Percentiles rank a stretch among this genome's conserved stretches.
phyloP scores from a whole-genome alignment of 176 grass and related monocot genomes.

The Ananas comosus region DNA sequence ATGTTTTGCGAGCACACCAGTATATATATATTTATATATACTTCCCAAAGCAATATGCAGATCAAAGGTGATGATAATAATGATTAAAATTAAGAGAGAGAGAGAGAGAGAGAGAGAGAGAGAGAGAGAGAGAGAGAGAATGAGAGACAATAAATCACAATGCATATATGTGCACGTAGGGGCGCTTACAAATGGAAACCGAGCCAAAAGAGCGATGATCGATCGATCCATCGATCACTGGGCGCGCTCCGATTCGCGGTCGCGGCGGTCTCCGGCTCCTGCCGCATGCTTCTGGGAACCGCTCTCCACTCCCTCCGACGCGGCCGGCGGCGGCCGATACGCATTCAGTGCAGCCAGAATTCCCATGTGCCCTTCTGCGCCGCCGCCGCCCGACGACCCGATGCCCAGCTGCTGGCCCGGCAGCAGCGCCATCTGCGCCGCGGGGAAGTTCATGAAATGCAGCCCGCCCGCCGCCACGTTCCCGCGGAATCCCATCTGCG shows the following conservation, averaged over 20 bases:
- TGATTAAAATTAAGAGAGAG: no score
- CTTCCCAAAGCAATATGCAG: no score
- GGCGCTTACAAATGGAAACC: no score
- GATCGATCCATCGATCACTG: background rate
- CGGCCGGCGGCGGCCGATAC: background rate
- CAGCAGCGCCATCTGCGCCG: background rate
- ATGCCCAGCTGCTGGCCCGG: background rate
- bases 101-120: no score
- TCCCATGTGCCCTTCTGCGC: no score
- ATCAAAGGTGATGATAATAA: no score
- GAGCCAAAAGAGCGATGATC: no score
- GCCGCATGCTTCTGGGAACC: background rate
- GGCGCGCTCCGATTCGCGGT: background rate
- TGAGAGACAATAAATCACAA: no score
- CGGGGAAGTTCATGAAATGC: slow-evolving; percentile 51
- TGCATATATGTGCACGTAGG: no score
- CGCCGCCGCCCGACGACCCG: background rate
- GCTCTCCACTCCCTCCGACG: background rate
- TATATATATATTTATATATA: no score
- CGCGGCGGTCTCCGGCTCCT: background rate
- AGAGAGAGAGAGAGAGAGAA: no score
- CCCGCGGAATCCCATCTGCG: slow-evolving; percentile 63
- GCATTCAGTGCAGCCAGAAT: background rate
- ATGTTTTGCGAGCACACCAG: no score
- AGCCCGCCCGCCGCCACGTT: slow-evolving; percentile 54